A percentile compares a stretch with the other conserved stretches of the same genome.
These are phyloP conservation scores for Barnettozyma populi DNA, from an alignment of 805 yeast species.

Conservation along the genomic window DNA sequence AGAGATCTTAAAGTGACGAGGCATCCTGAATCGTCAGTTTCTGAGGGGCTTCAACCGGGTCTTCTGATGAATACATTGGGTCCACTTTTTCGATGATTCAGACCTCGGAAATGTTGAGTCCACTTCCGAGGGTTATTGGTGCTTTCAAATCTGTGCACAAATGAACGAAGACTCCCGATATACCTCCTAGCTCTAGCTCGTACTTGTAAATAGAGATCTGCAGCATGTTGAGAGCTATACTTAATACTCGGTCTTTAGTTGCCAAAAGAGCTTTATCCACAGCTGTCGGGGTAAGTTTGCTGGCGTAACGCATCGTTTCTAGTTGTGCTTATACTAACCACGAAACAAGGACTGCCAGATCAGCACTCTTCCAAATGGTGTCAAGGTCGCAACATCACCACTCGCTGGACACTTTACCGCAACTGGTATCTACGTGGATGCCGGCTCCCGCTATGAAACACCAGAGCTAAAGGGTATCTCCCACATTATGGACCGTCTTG, in stretches of 20 bases:
- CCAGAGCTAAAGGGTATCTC: conserved; percentile 61
- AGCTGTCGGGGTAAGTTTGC: conserved; percentile 11
- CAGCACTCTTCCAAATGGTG: conserved; percentile 62
- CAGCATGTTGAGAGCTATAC: not conserved
- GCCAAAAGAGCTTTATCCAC: conserved; percentile 19
- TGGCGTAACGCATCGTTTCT: not conserved
- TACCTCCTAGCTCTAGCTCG: not conserved
- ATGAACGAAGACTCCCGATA: too few species aligned
- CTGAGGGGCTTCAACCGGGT: not conserved
- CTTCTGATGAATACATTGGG: not conserved
- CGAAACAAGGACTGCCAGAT: conserved; percentile 15
- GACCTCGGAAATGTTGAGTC: not conserved
- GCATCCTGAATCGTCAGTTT: conserved; percentile 25
- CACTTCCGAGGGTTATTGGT: not conserved
- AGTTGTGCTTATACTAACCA: not conserved
- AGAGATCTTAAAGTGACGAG: conserved; percentile 51
- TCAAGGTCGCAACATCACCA: conserved; percentile 77
- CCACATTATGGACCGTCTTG: conserved; percentile 80
- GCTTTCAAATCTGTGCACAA: not conserved
- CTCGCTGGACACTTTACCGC: conserved; percentile 91
- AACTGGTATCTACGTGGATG: conserved; percentile 80
- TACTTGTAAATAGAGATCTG: not conserved
- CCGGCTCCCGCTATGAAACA: conserved; percentile 83
- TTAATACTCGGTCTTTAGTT: not conserved
- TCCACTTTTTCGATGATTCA: not conserved